Base-by-base conservation (phyloP, 1,284 basidiomycete species). In the Cryptococcus sp. region DNA sequence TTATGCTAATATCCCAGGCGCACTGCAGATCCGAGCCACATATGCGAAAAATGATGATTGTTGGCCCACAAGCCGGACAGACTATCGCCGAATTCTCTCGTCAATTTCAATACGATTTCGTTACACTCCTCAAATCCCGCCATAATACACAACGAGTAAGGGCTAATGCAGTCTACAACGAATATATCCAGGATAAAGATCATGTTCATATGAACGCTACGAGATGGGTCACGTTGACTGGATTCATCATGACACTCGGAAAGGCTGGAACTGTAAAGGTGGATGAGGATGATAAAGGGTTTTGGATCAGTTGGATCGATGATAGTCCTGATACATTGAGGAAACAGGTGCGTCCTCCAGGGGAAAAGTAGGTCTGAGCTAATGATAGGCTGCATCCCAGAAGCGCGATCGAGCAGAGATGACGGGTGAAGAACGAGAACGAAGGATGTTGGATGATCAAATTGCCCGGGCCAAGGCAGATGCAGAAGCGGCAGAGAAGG, bases 121-220 rank as follows among this genome's bases (percentile, higher is more conserved):
- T 99, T 11, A 78, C 83, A 19, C 79, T 98, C 19, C 81, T 99
- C 4, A 53, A 59, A 21, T 59, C 62, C 64, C 89, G 91, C 60
- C 93, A 91, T 73, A 88, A 88, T 9, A 97, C 92, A 1, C 92
- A 94, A 71, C 87, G 92, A 46, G 90, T 96, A 23, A 83, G 85
- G 59, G 91, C 91, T 36, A 99, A 99, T 71, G 85, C 85, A 47
- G 94, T 98, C 16, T 99, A 98, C 70, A 93, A 99, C 76, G 96
- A 98, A 74, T 93, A 90, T 76, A 99, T 98, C 62, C 83, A 89
- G 55, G 94, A 98, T 77, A 93, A 94, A 75, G 75, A 82, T 48
- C 96, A 98, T 74, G 79, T 93, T 22, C 96, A 99, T 78, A 98
- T 99, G 96, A 99, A 99, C 76, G 80, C 93, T 4, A 98, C 96